Percentiles rank a stretch among this genome's conserved stretches.
phyloP scores from a whole-genome alignment of 176 grass and related monocot genomes.

The Leersia perrieri region DNA sequence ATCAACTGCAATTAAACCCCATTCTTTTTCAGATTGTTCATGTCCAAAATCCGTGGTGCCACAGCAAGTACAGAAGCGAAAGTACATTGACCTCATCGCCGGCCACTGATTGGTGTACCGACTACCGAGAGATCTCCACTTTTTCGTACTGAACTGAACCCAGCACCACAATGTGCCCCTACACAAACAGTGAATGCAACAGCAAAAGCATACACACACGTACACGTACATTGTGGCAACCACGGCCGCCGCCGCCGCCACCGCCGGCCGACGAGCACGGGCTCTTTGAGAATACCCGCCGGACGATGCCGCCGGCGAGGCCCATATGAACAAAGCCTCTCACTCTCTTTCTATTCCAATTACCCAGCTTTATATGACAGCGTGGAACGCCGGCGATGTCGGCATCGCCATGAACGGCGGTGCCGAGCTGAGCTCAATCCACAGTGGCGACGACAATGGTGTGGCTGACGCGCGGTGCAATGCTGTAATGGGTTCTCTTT shows the following conservation, averaged over 20 bases:
- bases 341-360: neutral
- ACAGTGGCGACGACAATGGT: neutral
- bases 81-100: neutral
- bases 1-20: neutral
- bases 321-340: constrained; percentile 48
- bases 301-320: constrained; percentile 64
- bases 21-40: neutral
- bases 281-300: constrained; percentile 63
- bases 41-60: neutral
- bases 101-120: neutral
- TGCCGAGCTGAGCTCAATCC: constrained; percentile 8
- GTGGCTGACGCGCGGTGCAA: neutral
- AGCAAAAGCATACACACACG: neutral
- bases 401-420: neutral
- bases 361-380: neutral
- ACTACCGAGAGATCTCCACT: neutral
- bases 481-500: neutral
- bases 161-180: neutral
- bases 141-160: neutral
- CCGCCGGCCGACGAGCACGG: constrained; percentile 29
- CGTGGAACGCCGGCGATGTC: neutral
- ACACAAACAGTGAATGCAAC: neutral
- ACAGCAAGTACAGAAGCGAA: constrained; percentile 10
- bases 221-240: constrained; percentile 28
- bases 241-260: neutral